These are phyloP conservation scores for Dianthus caryophyllus DNA, from an alignment of 148 eudicot genomes.

Conservation along the genomic window DNA sequence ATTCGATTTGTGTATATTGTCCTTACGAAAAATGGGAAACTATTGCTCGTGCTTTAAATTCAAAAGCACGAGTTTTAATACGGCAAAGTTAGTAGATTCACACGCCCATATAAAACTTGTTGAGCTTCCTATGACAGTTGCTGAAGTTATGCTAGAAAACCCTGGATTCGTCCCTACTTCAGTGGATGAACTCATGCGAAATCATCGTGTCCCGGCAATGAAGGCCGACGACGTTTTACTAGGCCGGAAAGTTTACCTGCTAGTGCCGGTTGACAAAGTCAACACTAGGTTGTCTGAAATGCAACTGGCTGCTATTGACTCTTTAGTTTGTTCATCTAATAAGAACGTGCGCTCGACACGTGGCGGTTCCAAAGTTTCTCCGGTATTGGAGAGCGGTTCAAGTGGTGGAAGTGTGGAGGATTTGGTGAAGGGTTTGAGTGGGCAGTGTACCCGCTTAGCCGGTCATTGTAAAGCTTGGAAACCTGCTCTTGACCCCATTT, in stretches of 20 bases:
- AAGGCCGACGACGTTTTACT: conserved; percentile 33
- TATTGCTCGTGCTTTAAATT: conserved; percentile 7
- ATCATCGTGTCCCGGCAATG: conserved; percentile 22
- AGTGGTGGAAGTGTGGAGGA: conserved; percentile 6
- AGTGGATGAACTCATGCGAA: conserved; percentile 17
- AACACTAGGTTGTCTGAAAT: conserved; percentile 26
- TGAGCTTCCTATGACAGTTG: conserved; percentile 32
- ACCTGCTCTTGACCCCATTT: conserved; percentile 42
- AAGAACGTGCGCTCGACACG: conserved; percentile 14
- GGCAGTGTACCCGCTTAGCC: conserved; percentile 11
- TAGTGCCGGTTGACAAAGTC: conserved; percentile 34
- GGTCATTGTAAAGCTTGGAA: conserved; percentile 29
- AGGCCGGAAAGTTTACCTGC: conserved; percentile 31
- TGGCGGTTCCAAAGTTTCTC: conserved; percentile 38
- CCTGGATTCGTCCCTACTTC: conserved; percentile 36
- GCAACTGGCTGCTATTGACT: conserved; percentile 28
- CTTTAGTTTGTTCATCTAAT: conserved; percentile 9
- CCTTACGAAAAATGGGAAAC: conserved; percentile 13
- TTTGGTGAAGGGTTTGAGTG: conserved; percentile 19
- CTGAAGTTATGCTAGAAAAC: conserved; percentile 40
- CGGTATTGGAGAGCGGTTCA: conserved; percentile 6
- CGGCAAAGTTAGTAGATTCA: conserved; percentile 21
- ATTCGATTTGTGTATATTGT: neutral
- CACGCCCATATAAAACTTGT: conserved; percentile 19
- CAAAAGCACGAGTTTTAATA: conserved; percentile 9